phyloP scores from a whole-genome alignment of 140 eudicot genomes.

The Erigeron philadelphicus region DNA sequence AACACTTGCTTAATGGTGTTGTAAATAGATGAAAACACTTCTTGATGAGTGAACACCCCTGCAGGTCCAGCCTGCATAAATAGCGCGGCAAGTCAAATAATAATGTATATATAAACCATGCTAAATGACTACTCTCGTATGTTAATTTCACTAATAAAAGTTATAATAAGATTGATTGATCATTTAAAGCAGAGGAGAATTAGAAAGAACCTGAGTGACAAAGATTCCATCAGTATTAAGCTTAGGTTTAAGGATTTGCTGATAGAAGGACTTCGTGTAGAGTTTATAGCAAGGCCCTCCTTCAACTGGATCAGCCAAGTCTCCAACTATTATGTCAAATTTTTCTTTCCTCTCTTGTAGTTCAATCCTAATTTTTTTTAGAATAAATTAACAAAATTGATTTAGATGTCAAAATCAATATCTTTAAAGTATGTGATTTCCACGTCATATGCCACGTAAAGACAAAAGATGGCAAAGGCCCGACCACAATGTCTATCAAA shows the following conservation, averaged over 20 bases:
- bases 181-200: not conserved
- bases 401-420: conserved; percentile 4
- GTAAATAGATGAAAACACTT: conserved; percentile 83
- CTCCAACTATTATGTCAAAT: conserved; percentile 80
- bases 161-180: no score
- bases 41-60: conserved; percentile 74
- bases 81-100: not conserved
- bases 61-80: conserved; percentile 84
- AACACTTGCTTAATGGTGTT: conserved; percentile 80
- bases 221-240: conserved; percentile 70
- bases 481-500: no score
- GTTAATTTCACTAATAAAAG: no score
- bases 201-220: conserved; percentile 66
- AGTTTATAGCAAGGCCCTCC: conserved; percentile 93
- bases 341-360: conserved; percentile 56
- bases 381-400: not conserved
- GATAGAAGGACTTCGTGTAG: conserved; percentile 77
- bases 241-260: conserved; percentile 59
- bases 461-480: no score
- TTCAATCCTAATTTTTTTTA: conserved; percentile 44
- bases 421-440: no score
- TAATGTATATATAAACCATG: no score
- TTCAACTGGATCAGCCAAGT: conserved; percentile 83
- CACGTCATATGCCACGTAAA: not conserved
- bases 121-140: not conserved